Conservation (phyloP, 129 eudicot species). For the Mikania micrantha region DNA sequence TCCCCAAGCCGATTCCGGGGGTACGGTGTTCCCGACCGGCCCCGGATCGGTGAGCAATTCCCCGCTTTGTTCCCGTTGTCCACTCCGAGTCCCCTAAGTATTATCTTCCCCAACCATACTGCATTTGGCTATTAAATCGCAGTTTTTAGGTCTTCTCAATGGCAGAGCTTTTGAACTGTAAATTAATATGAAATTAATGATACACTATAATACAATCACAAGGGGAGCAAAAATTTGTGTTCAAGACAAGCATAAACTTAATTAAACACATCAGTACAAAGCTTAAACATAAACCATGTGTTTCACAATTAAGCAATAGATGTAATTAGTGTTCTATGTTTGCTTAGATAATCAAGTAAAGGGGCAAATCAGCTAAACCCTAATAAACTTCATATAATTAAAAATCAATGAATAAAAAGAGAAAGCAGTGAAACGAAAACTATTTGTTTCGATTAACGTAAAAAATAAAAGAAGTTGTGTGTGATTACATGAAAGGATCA, state of each 20-base stretch:
- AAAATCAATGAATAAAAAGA: not conserved
- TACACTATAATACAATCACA: not conserved
- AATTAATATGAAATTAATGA: not conserved
- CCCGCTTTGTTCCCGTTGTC: too few species aligned
- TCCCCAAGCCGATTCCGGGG: too few species aligned
- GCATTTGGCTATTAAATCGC: slow-evolving; percentile 17
- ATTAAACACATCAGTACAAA: not conserved
- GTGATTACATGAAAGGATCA: not conserved
- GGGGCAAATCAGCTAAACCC: not conserved
- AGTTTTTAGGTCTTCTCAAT: slow-evolving; percentile 24
- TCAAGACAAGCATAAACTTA: not conserved
- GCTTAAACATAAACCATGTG: not conserved
- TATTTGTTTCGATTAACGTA: not conserved
- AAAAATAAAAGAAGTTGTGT: not conserved
- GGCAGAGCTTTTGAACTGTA: slow-evolving; percentile 33
- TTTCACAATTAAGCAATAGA: not conserved
- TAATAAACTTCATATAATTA: not conserved
- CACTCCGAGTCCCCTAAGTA: too few species aligned
- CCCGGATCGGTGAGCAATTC: too few species aligned
- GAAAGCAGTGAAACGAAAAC: not conserved
- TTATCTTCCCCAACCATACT: slow-evolving; percentile 24
- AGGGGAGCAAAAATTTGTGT: not conserved
- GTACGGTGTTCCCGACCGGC: too few species aligned
- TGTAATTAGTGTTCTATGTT: not conserved
- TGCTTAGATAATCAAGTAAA: not conserved